A percentile compares a stretch with the other conserved stretches of the same genome.
Conservation (phyloP, 176 grass and related monocot genomes). For the Ananas comosus region DNA sequence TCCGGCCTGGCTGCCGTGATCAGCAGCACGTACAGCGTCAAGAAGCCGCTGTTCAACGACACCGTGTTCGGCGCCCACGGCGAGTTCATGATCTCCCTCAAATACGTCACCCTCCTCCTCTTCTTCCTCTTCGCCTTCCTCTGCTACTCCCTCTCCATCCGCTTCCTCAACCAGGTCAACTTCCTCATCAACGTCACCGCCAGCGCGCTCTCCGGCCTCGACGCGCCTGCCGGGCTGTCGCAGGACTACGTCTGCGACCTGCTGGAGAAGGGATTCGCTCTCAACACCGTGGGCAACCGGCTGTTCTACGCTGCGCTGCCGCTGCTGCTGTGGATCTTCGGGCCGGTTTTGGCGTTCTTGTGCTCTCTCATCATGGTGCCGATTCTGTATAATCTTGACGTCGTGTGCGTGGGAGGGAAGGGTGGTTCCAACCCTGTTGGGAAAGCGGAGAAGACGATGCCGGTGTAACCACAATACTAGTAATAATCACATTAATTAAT, state of each 20-base stretch:
- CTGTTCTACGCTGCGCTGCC: conserved; percentile 81
- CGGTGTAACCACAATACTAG: too few species aligned
- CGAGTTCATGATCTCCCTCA: conserved; percentile 92
- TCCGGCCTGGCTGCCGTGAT: conserved; percentile 82
- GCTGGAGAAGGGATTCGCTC: conserved; percentile 48
- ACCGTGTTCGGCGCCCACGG: conserved; percentile 77
- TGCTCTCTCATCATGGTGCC: conserved; percentile 51
- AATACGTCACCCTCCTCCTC: conserved; percentile 77
- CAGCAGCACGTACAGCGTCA: conserved; percentile 88
- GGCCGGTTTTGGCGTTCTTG: conserved; percentile 64
- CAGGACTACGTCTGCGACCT: conserved; percentile 36
- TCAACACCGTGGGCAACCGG: conserved; percentile 72
- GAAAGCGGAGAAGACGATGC: too few species aligned
- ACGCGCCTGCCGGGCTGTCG: neutral
- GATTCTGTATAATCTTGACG: conserved; percentile 72
- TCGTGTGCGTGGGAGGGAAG: conserved; percentile 9
- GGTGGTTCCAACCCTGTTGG: neutral
- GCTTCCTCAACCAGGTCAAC: conserved; percentile 78
- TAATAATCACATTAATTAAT: too few species aligned
- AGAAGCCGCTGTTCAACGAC: conserved; percentile 65
- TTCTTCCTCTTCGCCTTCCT: conserved; percentile 82
- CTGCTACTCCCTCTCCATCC: conserved; percentile 77
- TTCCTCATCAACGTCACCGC: conserved; percentile 75
- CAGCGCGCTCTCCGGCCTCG: neutral
- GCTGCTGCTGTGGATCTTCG: conserved; percentile 80